These are phyloP conservation scores for Cordyceps fumosorosea DNA, from an alignment of 2,329 filamentous ascomycete species.

Conservation along the genomic window DNA sequence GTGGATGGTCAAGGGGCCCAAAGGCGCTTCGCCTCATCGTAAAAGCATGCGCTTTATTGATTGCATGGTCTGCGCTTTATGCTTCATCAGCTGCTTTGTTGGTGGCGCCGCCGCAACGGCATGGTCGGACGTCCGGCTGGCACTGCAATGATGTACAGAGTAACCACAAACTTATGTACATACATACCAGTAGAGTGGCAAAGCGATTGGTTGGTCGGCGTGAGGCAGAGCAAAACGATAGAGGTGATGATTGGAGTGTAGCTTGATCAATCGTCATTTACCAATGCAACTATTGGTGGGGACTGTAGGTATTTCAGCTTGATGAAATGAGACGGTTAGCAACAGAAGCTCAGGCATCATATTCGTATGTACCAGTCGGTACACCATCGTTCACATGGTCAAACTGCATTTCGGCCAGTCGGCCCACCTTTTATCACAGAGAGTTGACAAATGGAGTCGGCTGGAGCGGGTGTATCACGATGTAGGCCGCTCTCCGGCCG, in stretches of 20 bases:
- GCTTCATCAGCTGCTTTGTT: constrained; percentile 6
- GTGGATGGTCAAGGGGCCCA: constrained; percentile 6
- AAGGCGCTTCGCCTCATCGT: not conserved
- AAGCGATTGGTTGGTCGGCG: not conserved
- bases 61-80: not conserved
- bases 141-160: not conserved
- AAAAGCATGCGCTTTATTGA: not conserved
- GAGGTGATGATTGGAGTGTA: not conserved
- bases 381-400: not conserved
- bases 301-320: too few relatives aligned
- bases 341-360: not conserved
- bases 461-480: constrained; percentile 4
- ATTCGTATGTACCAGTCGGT: not conserved
- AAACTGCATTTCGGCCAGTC: not conserved
- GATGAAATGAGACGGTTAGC: not conserved
- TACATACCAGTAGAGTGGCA: not conserved
- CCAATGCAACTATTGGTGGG: too few relatives aligned
- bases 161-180: too few relatives aligned
- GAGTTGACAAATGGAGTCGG: not conserved
- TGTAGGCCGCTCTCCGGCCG: constrained; percentile 10
- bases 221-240: not conserved
- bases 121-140: constrained; percentile 2
- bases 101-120: not conserved
- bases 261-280: not conserved
- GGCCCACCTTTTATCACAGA: not conserved